Evolutionary conservation across 306 rosid species (phyloP).

Genomic region (Senna tora): DNA sequence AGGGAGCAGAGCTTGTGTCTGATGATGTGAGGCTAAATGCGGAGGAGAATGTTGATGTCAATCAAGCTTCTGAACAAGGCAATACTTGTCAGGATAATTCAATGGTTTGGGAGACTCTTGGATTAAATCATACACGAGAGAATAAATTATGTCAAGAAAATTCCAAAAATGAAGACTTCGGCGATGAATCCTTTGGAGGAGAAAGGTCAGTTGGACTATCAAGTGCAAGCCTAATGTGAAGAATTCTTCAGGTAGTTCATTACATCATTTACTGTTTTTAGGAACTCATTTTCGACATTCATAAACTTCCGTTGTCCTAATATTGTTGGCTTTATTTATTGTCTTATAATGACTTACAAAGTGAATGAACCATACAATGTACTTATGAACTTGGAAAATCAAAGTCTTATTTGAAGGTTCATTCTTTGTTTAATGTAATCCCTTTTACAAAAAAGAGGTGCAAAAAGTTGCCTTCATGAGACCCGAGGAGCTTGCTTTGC

Average conservation of each 20-base stretch:
- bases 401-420: too few relatives aligned
- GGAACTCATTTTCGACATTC: too few relatives aligned
- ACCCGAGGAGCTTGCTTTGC: too few relatives aligned
- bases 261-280: too few relatives aligned
- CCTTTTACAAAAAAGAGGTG: too few relatives aligned
- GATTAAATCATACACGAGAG: slow-evolving; percentile 54
- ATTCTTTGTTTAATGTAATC: too few relatives aligned
- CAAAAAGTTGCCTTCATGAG: too few relatives aligned
- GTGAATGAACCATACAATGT: too few relatives aligned
- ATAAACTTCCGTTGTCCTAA: too few relatives aligned
- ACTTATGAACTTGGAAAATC: too few relatives aligned
- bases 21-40: slow-evolving; percentile 55
- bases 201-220: slow-evolving; percentile 71
- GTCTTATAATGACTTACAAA: too few relatives aligned
- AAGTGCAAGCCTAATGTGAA: slow-evolving; percentile 70
- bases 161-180: slow-evolving; percentile 90
- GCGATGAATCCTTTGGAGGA: slow-evolving; percentile 76
- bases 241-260: slow-evolving; percentile 65
- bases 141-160: slow-evolving; percentile 85
- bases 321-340: too few relatives aligned
- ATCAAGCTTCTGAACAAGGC: slow-evolving; percentile 62
- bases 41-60: slow-evolving; percentile 56
- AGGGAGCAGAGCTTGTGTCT: slow-evolving; percentile 58
- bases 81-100: slow-evolving; percentile 53
- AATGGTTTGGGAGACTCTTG: slow-evolving; percentile 70